Evolutionary conservation across 2,329 filamentous ascomycete genomes (phyloP), one percentile per base, ranked within the genome.

Genomic region (Emergomyces pasteurianus): DNA sequence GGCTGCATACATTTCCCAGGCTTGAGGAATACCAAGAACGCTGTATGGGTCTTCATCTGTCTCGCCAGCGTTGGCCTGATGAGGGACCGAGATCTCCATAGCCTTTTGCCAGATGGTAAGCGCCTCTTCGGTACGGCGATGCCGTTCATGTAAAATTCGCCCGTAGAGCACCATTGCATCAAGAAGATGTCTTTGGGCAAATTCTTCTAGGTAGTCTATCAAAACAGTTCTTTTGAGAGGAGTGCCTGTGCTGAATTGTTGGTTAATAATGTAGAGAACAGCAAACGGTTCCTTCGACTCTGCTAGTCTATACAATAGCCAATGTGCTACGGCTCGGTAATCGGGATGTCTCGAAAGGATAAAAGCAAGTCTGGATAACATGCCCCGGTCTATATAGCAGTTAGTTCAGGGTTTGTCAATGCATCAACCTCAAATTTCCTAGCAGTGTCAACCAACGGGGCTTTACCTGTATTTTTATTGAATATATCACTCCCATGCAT

Each of bases 1-100:
- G 54, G 62, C 63, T 2, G 63, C 61, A 55, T 73, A 72, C 14
- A 68, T 53, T 8, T 69, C 56, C 69, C 71, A 72, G 1, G 73
- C 72, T 2, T 67, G 64, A 16, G 58, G 52, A 36, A 63, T 52
- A 10, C 40, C 56, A 50, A 60, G 53, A 38, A 61, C 26, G 26
- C 43, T 58, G 18, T 58, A 57, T 16, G 52, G 55, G 38, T 53
- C 58, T n/a, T 46, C 14, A n/a, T 49, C 49, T n/a, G 42, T n/a
- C 6, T 36, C 36, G 50, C 18, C 12, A 18, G 36, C 47, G 8
- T 36, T 5, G 3, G 40, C 21, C 21, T 53, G 38, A 10, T 58
- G 58, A 2, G 12, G 23, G 26, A 60, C 46, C 5, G 62, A 58
- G n/a, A 60, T 40, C 23, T 58, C 57, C 54, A 65, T 63, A 14